Percentiles rank a stretch among this genome's conserved stretches.
Conservation (phyloP, 2,329 filamentous ascomycete genomes). For the Paraconiothyrium sp. region DNA sequence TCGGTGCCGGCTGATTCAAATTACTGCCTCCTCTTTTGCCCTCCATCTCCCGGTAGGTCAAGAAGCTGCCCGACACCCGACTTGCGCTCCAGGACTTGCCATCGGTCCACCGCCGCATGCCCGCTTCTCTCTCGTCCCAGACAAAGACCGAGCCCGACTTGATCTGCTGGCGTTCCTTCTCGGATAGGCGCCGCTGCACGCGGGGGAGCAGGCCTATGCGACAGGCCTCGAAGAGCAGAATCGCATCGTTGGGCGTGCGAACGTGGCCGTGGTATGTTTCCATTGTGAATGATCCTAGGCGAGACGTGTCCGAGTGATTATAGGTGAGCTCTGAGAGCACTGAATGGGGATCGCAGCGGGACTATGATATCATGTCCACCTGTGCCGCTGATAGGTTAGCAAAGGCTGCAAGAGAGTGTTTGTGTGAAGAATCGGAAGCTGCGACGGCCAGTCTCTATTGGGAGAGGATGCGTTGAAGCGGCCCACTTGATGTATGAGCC, state of each 20-base stretch:
- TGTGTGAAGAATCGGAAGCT: neutral
- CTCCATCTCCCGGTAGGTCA: conserved; percentile 99
- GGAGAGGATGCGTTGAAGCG: neutral
- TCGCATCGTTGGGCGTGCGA: conserved; percentile 94
- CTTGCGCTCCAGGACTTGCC: conserved; percentile 99
- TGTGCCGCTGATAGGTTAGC: conserved; percentile 2
- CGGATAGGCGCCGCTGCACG: conserved; percentile 90
- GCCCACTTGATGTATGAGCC: neutral
- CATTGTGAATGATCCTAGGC: conserved; percentile 63
- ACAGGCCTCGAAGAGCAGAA: conserved; percentile 98
- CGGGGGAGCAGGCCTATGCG: conserved; percentile 86
- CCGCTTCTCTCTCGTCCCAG: conserved; percentile 98
- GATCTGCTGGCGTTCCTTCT: conserved; percentile 97
- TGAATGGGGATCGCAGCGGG: neutral
- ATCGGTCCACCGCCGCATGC: conserved; percentile 98
- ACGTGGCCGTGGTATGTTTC: conserved; percentile 97
- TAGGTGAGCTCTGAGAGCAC: neutral
- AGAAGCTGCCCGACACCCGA: conserved; percentile 93
- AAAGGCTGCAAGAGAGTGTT: neutral
- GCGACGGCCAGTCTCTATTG: neutral
- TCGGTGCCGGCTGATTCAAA: conserved; percentile 57
- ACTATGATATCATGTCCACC: conserved; percentile 22
- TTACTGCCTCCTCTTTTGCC: conserved; percentile 87
- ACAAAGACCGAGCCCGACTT: conserved; percentile 97
- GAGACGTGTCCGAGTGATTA: neutral